Evolutionary conservation across 164 flowering plant species (phyloP).

Genomic region (Chloranthus sessilifolius): DNA sequence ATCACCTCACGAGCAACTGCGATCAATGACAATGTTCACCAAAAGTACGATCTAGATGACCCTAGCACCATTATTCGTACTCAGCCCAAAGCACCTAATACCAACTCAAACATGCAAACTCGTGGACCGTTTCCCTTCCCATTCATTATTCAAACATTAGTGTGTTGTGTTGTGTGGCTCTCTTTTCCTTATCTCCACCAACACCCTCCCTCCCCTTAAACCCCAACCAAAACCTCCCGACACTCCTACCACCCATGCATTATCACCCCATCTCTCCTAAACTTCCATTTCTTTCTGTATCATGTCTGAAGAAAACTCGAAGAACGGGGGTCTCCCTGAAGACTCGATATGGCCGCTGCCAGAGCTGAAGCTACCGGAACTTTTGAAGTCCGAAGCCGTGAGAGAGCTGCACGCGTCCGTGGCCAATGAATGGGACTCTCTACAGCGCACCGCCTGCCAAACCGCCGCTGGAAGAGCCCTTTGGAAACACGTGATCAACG

Average conservation of each 20-base stretch:
- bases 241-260: no score
- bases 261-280: constrained; percentile 17
- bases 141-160: constrained; percentile 33
- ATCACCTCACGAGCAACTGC: no score
- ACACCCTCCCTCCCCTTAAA: constrained; percentile 3
- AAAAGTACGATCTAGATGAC: no score
- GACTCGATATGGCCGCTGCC: constrained; percentile 29
- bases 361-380: constrained; percentile 51
- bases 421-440: constrained; percentile 63
- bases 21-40: no score
- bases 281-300: constrained; percentile 13
- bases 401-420: constrained; percentile 50
- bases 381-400: constrained; percentile 34
- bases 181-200: constrained; percentile 72
- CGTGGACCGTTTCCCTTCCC: constrained; percentile 39
- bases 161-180: constrained; percentile 91
- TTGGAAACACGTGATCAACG: constrained; percentile 82
- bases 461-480: constrained; percentile 89
- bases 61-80: no score
- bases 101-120: no score
- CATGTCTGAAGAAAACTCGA: constrained; percentile 35
- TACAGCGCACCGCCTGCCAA: constrained; percentile 71
- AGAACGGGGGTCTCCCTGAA: constrained; percentile 25
- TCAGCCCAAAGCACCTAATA: no score
- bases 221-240: neutral